phyloP scores from a whole-genome alignment of 768 basidiomycete genomes.

The Daedaleopsis sinensis region DNA sequence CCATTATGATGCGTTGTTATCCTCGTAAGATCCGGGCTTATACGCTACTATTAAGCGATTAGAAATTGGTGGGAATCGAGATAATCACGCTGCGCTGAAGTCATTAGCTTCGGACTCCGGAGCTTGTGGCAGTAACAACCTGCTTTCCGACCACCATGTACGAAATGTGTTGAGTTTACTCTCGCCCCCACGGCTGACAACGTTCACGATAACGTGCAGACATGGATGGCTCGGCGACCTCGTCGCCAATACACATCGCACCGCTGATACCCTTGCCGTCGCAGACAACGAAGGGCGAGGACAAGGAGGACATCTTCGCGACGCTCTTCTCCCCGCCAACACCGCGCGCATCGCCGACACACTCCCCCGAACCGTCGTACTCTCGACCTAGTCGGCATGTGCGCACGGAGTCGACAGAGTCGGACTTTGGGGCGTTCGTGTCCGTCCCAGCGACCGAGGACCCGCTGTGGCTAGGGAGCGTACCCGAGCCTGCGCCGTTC shows the following conservation, averaged over 20 bases:
- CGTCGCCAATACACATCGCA: constrained; percentile 21
- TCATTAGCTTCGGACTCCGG: too few species aligned
- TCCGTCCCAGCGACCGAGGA: constrained; percentile 57
- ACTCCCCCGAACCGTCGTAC: constrained; percentile 9
- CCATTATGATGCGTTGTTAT: not conserved
- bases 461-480: constrained; percentile 38
- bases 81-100: too few species aligned
- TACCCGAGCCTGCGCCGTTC: constrained; percentile 11
- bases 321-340: constrained; percentile 39
- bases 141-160: not conserved
- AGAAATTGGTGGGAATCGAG: not conserved
- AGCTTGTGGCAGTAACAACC: too few species aligned
- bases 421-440: constrained; percentile 66
- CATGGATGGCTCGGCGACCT: constrained; percentile 18
- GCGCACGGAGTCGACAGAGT: constrained; percentile 35
- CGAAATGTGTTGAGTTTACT: not conserved
- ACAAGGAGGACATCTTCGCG: constrained; percentile 37
- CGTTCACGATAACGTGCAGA: not conserved
- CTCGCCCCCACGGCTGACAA: not conserved
- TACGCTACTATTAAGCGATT: not conserved
- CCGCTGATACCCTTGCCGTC: constrained; percentile 32
- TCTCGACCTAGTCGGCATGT: constrained; percentile 10
- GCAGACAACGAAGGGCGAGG: constrained; percentile 1
- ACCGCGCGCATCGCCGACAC: constrained; percentile 34
- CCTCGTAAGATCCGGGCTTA: too few species aligned